These are phyloP conservation scores for Monocercomonoides exilis DNA, from an alignment of 78 protist genomes.

Conservation along the genomic window DNA sequence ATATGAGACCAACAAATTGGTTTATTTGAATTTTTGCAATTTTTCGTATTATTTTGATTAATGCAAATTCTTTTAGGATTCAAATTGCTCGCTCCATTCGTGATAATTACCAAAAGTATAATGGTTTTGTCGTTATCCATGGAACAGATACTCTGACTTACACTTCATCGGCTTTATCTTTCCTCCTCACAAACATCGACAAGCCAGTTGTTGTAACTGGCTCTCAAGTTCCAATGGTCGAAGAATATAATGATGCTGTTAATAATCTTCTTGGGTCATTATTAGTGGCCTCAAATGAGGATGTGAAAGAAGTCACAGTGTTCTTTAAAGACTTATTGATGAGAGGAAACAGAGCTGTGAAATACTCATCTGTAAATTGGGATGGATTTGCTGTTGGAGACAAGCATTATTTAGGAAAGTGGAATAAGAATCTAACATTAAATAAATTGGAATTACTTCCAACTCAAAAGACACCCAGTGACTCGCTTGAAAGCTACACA, in stretches of 20 bases:
- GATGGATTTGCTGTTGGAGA: neutral
- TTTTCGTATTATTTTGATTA: neutral
- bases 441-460: too few species aligned
- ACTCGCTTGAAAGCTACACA: neutral
- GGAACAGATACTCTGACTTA: slow-evolving; percentile 79
- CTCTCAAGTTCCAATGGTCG: slow-evolving; percentile 61
- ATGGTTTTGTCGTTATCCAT: slow-evolving; percentile 61
- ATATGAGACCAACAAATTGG: slow-evolving; percentile 40
- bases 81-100: slow-evolving; percentile 38
- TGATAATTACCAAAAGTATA: slow-evolving; percentile 29
- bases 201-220: slow-evolving; percentile 77
- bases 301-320: slow-evolving; percentile 39
- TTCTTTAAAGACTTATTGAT: slow-evolving; percentile 42
- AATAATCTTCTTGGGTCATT: slow-evolving; percentile 26
- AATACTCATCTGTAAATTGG: slow-evolving; percentile 24
- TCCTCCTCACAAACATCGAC: slow-evolving; percentile 68
- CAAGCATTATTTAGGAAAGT: neutral
- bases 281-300: slow-evolving; percentile 38
- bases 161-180: slow-evolving; percentile 65
- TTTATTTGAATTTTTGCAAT: neutral
- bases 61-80: slow-evolving; percentile 25
- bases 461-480: too few species aligned
- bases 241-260: slow-evolving; percentile 43
- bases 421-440: neutral
- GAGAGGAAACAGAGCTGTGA: slow-evolving; percentile 47